Conservation (phyloP, 352 stramenopile genomes). For the Phytophthora ohioensis region DNA sequence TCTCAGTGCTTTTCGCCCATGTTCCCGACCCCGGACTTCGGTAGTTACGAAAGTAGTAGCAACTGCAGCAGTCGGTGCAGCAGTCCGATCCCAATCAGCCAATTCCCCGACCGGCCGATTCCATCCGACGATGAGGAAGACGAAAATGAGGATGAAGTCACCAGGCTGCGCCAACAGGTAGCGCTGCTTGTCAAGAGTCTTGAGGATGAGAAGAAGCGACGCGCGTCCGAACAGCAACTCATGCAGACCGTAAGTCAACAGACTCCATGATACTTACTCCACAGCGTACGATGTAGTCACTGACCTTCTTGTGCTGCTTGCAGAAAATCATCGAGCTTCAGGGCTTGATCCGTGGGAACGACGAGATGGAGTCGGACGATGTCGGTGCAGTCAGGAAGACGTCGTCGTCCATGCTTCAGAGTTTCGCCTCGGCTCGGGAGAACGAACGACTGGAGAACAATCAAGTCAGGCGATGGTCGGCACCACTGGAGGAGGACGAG, state of each 20-base stretch:
- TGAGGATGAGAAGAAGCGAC: constrained; percentile 75
- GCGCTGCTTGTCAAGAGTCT: constrained; percentile 63
- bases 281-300: not conserved
- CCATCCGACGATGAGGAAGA: constrained; percentile 43
- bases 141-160: constrained; percentile 45
- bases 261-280: constrained; percentile 7
- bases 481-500: constrained; percentile 29
- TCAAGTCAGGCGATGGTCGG: constrained; percentile 31
- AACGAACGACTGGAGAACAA: constrained; percentile 38
- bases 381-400: constrained; percentile 9
- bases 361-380: constrained; percentile 31
- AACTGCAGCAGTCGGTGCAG: constrained; percentile 40
- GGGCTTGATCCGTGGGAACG: constrained; percentile 62
- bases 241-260: constrained; percentile 61
- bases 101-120: constrained; percentile 33
- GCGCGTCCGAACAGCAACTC: constrained; percentile 66
- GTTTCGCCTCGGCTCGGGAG: constrained; percentile 14
- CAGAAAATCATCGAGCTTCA: constrained; percentile 84
- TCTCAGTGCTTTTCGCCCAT: constrained; percentile 35
- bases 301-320: constrained; percentile 6
- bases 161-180: constrained; percentile 64
- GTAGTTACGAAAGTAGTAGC: constrained; percentile 39
- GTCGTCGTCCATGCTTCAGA: constrained; percentile 9
- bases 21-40: constrained; percentile 29
- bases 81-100: constrained; percentile 34